Conservation (phyloP, 352 stramenopile genomes). For the Achlya hypogyna region DNA sequence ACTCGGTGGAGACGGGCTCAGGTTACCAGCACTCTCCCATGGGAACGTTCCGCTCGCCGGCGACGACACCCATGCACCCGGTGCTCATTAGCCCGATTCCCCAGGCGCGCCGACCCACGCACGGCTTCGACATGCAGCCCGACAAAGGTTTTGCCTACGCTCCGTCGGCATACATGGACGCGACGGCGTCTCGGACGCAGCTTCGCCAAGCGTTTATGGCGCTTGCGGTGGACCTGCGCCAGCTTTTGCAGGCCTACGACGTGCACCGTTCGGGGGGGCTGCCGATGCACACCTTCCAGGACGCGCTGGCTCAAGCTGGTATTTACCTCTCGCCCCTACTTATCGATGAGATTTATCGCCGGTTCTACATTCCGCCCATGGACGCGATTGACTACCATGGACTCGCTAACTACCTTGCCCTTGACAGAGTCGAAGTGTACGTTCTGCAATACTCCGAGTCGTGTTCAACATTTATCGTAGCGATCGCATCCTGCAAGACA, state of each 20-base stretch:
- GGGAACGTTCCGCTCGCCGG: neutral
- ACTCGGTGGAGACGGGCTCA: conserved; percentile 32
- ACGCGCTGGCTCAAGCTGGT: conserved; percentile 37
- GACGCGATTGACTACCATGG: conserved; percentile 45
- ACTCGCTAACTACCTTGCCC: conserved; percentile 36
- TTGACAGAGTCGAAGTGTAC: conserved; percentile 48
- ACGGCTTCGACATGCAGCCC: conserved; percentile 17
- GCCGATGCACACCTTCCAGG: conserved; percentile 33
- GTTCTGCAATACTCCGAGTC: conserved; percentile 1
- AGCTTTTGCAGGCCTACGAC: conserved; percentile 50
- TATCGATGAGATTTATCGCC: conserved; percentile 31
- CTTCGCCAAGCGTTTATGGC: conserved; percentile 18
- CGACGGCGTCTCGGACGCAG: neutral
- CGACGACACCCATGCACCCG: neutral
- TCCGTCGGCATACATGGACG: neutral
- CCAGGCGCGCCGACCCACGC: conserved; percentile 4
- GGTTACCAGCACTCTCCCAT: neutral
- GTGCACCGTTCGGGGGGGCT: conserved; percentile 28
- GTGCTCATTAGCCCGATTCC: conserved; percentile 10
- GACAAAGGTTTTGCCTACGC: conserved; percentile 13
- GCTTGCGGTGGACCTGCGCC: conserved; percentile 27
- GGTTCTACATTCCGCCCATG: conserved; percentile 31
- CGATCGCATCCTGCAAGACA: conserved; percentile 33
- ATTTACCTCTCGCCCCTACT: conserved; percentile 30
- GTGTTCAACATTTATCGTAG: conserved; percentile 22